Evolutionary conservation across 2,329 filamentous ascomycete genomes (phyloP).

Genomic region (Cladorrhinum sp.): DNA sequence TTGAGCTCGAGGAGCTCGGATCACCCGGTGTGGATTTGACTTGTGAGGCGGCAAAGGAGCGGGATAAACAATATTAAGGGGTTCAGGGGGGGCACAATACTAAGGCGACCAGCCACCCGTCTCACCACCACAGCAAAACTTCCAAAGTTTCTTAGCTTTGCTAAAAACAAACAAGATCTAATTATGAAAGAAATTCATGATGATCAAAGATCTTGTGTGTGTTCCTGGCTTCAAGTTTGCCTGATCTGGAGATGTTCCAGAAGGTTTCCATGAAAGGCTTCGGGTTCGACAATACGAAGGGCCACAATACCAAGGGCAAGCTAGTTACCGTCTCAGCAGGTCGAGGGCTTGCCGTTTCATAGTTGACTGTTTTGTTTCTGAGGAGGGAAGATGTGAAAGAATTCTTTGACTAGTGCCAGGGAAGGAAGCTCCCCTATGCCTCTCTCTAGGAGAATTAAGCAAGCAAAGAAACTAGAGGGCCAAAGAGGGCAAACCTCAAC

Average conservation of each 20-base stretch:
- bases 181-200: neutral
- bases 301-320: slow-evolving; percentile 1
- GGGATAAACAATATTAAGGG: slow-evolving; percentile 27
- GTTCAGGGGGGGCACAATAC: slow-evolving; percentile 29
- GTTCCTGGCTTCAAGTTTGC: slow-evolving; percentile 1
- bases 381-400: slow-evolving; percentile 2
- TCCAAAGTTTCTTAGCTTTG: neutral
- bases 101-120: slow-evolving; percentile 22
- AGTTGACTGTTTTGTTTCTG: neutral
- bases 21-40: neutral
- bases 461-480: slow-evolving; percentile 5
- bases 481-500: neutral
- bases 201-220: neutral
- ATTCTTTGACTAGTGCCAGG: slow-evolving; percentile 1
- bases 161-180: neutral
- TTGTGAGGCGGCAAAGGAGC: slow-evolving; percentile 3
- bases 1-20: neutral
- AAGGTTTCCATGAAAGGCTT: neutral
- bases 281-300: slow-evolving; percentile 25
- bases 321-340: neutral
- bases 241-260: neutral
- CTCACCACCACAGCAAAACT: slow-evolving; percentile 22
- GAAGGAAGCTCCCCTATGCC: too few relatives aligned
- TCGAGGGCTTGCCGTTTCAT: neutral
- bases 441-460: neutral